Base-by-base conservation (phyloP, 2,329 filamentous ascomycete species). In the Gremmenia infestans region DNA sequence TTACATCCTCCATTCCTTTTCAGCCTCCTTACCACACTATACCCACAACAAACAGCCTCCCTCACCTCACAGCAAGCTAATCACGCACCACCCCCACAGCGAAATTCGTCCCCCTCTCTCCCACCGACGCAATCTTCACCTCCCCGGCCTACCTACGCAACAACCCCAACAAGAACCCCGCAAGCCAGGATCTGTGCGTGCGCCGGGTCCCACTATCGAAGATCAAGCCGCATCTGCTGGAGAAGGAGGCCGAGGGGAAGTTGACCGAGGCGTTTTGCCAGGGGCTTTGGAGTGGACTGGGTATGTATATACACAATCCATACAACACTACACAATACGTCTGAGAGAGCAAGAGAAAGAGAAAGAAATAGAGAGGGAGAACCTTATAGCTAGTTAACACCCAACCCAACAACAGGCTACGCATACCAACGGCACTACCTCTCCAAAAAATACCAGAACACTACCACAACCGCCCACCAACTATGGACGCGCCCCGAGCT, bases 221-320 rank as follows among this genome's bases (percentile, higher is more conserved):
- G 66, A 82, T 91, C 58, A 79, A 81, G 32, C 85, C 86, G 0
- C 81, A 86, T 60, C 73, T 90, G 53, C 72, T 89, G 14, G 75
- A 86, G 82, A 81, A 66, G 77, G 78, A 35, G 85, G 46, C 72
- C 88, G 49, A 90, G 82, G 86, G 79, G 80, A 60, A 84, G 83
- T 54, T 77, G 78, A 57, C 62, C 0, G 66, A 68, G 52, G 65
- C 63, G 2, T 68, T 69, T 52, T 65, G 64, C 48, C 61, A 60
- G 5, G 66, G 66, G 5, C 63, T 69, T 39, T 69, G 66, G 66
- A 48, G 61, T 45, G 66, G 67, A 28, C 55, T 62, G 68, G 85
- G 86, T 88, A 70, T 59, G 78, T 72, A 56, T 43, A 22, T 54
- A 32, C 51, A 55, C 48, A 49, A 46, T 54, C 17, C n/a, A 42